These are phyloP conservation scores for Sporothrix pallida DNA, from an alignment of 2,329 filamentous ascomycete species.

Conservation along the genomic window DNA sequence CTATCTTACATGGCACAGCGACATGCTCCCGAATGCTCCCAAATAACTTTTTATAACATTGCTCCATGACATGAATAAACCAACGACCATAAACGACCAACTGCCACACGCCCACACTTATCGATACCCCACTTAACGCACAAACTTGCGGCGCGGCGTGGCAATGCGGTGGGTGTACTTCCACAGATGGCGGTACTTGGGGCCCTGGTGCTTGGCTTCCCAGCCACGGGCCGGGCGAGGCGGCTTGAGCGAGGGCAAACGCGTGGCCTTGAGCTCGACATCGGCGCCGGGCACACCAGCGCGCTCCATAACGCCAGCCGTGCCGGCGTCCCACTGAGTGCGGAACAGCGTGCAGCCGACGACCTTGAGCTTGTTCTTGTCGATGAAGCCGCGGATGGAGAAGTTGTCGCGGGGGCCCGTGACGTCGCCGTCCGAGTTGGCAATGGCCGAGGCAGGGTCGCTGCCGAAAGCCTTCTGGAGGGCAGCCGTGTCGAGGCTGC, in stretches of 20 bases:
- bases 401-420: slow-evolving; percentile 65
- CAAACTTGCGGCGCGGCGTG: slow-evolving; percentile 41
- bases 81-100: too few species aligned
- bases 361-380: slow-evolving; percentile 70
- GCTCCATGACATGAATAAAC: not conserved
- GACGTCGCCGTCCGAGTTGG: slow-evolving; percentile 23
- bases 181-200: slow-evolving; percentile 69
- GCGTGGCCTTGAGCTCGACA: slow-evolving; percentile 83
- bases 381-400: slow-evolving; percentile 74
- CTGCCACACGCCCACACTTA: not conserved
- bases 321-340: slow-evolving; percentile 86
- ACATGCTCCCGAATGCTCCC: not conserved
- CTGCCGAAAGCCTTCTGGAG: slow-evolving; percentile 58
- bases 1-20: slow-evolving; percentile 31
- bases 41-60: not conserved
- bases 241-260: slow-evolving; percentile 70
- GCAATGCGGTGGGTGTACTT: slow-evolving; percentile 67
- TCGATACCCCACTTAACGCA: slow-evolving; percentile 35
- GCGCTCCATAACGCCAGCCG: slow-evolving; percentile 83
- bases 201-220: slow-evolving; percentile 68
- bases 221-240: slow-evolving; percentile 67
- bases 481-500: slow-evolving; percentile 59
- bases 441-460: slow-evolving; percentile 33
- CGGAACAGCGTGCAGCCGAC: slow-evolving; percentile 90
- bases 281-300: slow-evolving; percentile 76